Evolutionary conservation across 306 rosid species (phyloP).

Genomic region (Lathyrus aphaca): DNA sequence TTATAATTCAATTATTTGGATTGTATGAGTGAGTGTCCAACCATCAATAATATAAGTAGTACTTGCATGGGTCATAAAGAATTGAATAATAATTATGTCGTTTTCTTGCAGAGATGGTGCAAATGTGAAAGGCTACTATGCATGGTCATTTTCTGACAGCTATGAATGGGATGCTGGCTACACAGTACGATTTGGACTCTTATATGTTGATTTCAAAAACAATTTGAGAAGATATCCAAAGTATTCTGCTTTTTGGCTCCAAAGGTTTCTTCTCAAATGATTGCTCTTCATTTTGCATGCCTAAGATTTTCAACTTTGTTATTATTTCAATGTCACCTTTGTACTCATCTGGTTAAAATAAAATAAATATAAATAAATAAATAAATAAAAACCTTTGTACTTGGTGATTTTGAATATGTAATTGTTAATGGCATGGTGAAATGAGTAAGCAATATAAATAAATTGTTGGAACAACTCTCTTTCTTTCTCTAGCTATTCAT

Average conservation of each 20-base stretch:
- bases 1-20: no score
- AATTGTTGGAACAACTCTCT: no score
- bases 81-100: neutral
- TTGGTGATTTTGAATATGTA: neutral
- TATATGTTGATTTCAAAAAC: constrained; percentile 47
- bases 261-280: constrained; percentile 45
- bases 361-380: no score
- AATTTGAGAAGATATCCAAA: constrained; percentile 51
- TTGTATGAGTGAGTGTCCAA: no score
- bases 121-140: constrained; percentile 49
- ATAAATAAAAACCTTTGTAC: no score
- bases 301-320: neutral
- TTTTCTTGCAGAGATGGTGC: constrained; percentile 47
- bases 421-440: neutral
- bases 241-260: constrained; percentile 62
- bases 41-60: no score
- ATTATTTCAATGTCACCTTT: neutral
- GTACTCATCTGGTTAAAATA: neutral
- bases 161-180: constrained; percentile 66
- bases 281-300: neutral
- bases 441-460: neutral
- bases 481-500: no score
- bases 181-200: constrained; percentile 56
- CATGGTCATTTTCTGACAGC: constrained; percentile 58
- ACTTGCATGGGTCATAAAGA: no score